phyloP scores from a whole-genome alignment of 83 land plant genomes.

The Picea engelmannii region DNA sequence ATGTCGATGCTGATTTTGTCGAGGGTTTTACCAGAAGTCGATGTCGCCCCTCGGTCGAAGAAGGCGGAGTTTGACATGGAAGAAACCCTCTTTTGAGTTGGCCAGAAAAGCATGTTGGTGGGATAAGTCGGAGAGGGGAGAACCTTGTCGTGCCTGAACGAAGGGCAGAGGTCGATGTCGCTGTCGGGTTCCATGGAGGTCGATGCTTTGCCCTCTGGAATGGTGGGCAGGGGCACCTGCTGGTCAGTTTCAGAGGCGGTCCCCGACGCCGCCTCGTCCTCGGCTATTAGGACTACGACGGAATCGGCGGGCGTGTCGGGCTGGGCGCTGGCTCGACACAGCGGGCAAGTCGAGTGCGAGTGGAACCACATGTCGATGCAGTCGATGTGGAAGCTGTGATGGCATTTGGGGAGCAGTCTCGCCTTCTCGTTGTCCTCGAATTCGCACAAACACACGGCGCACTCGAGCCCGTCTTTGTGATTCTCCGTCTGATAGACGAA shows the following conservation, averaged over 20 bases:
- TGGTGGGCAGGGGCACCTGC: no score
- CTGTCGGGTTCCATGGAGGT: no score
- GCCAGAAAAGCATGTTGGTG: no score
- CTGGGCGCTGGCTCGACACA: conserved; percentile 31
- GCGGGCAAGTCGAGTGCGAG: conserved; percentile 45
- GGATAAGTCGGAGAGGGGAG: no score
- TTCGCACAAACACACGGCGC: conserved; percentile 17
- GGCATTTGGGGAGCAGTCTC: conserved; percentile 20
- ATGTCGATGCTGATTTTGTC: conserved; percentile 30
- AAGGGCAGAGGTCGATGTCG: no score
- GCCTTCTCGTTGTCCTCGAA: conserved; percentile 30
- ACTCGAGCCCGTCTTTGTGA: conserved; percentile 2
- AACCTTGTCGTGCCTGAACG: no score
- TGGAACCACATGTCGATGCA: conserved; percentile 52
- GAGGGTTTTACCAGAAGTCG: not conserved
- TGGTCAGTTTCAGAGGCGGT: not conserved
- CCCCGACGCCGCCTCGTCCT: not conserved
- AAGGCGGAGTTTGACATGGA: not conserved
- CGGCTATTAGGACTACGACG: no score
- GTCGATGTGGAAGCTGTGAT: conserved; percentile 38
- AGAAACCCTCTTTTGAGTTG: conserved; percentile 16
- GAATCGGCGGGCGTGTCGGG: not conserved
- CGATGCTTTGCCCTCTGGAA: no score
- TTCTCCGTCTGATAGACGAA: not conserved
- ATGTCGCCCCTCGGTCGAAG: conserved; percentile 8